These are phyloP conservation scores for Euryodendron excelsum DNA, from an alignment of 148 eudicot species.

Conservation along the genomic window DNA sequence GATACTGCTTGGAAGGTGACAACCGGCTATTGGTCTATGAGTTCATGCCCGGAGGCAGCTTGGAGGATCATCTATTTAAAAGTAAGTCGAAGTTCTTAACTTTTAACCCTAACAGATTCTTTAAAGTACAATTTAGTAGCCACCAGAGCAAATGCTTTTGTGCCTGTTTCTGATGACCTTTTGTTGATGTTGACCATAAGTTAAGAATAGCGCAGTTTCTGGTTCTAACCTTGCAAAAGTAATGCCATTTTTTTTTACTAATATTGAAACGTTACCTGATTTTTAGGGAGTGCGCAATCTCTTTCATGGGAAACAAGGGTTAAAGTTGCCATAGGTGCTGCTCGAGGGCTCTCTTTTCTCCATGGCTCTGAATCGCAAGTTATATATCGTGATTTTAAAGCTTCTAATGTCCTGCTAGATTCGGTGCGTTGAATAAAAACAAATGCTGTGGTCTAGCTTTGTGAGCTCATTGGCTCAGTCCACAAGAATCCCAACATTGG, in stretches of 20 bases:
- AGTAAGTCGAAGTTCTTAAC: constrained; percentile 16
- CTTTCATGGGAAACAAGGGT: constrained; percentile 56
- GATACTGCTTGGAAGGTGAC: constrained; percentile 46
- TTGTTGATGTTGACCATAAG: neutral
- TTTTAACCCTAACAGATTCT: neutral
- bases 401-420: constrained; percentile 53
- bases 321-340: constrained; percentile 47
- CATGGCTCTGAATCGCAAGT: constrained; percentile 39
- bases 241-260: neutral
- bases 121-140: neutral
- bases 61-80: constrained; percentile 43
- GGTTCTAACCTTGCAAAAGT: neutral
- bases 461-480: neutral
- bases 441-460: constrained; percentile 1
- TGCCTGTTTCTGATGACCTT: neutral
- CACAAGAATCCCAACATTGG: neutral
- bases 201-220: neutral
- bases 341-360: constrained; percentile 49
- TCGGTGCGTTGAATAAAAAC: constrained; percentile 25
- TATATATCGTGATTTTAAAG: constrained; percentile 54
- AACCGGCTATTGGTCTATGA: constrained; percentile 49
- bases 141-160: neutral
- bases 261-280: neutral
- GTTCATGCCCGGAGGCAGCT: constrained; percentile 50
- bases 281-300: constrained; percentile 30